A percentile compares a stretch with the other conserved stretches of the same genome.
phyloP scores from a whole-genome alignment of 225 moss, liverwort and hornwort species.

The Straminergon stramineum region DNA sequence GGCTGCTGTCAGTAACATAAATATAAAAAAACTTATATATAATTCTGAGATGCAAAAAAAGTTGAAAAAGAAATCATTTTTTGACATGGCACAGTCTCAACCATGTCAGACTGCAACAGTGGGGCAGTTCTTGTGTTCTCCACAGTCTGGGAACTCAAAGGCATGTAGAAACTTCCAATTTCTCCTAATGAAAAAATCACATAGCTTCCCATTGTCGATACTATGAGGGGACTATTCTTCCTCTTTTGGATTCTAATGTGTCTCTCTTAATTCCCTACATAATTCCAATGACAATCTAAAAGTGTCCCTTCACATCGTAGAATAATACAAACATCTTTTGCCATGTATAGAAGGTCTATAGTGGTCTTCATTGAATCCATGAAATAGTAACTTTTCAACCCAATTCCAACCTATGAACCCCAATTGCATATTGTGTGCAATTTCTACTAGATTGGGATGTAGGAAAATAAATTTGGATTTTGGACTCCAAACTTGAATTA shows the following conservation, averaged over 20 bases:
- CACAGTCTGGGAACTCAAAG: too few relatives aligned
- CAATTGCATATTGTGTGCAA: neutral
- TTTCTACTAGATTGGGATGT: neutral
- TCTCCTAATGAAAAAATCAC: neutral
- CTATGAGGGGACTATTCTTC: neutral
- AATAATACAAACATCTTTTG: neutral
- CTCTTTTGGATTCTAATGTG: neutral
- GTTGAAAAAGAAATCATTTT: too few relatives aligned
- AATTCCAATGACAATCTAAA: too few relatives aligned
- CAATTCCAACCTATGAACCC: neutral
- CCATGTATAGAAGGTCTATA: neutral
- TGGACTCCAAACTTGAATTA: neutral
- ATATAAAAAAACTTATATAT: too few relatives aligned
- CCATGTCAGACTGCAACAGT: too few relatives aligned
- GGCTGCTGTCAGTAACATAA: too few relatives aligned
- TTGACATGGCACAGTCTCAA: too few relatives aligned
- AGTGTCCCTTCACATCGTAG: neutral
- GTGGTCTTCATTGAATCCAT: neutral
- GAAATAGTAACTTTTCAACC: neutral
- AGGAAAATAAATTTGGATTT: neutral
- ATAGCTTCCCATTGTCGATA: neutral
- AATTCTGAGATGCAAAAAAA: too few relatives aligned
- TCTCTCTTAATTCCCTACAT: fast-evolving
- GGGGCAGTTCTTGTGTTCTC: too few relatives aligned
- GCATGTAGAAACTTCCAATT: too few relatives aligned